phyloP scores from a whole-genome alignment of 1,284 basidiomycete genomes.

The Cutaneotrichosporon dermatis region DNA sequence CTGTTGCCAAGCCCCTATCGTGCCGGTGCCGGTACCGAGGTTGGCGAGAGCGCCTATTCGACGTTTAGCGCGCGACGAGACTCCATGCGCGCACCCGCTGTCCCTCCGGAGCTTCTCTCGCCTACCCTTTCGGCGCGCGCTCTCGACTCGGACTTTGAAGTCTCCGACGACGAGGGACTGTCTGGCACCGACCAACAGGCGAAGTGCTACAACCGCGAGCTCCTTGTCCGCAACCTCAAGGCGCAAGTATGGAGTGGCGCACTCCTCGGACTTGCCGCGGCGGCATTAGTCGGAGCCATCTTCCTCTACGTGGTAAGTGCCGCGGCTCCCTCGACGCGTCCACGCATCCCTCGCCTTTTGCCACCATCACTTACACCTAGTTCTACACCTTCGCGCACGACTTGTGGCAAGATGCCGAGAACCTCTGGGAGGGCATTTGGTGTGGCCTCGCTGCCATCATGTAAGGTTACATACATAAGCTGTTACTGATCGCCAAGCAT shows the following conservation, averaged over 20 bases:
- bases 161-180: constrained; percentile 11
- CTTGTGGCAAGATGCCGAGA: constrained; percentile 62
- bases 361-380: constrained; percentile 18
- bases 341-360: background rate
- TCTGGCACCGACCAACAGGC: no score
- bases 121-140: constrained; percentile 6
- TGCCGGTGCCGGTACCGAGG: background rate
- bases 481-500: constrained; percentile 18
- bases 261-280: constrained; percentile 62
- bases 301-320: constrained; percentile 49
- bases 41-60: constrained; percentile 5
- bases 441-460: constrained; percentile 60
- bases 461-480: constrained; percentile 15
- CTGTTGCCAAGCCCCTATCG: background rate
- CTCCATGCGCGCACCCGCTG: constrained; percentile 10
- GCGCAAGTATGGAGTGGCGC: constrained; percentile 71
- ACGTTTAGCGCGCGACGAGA: constrained; percentile 5
- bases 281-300: constrained; percentile 59
- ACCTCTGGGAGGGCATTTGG: constrained; percentile 62
- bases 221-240: constrained; percentile 28
- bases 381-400: constrained; percentile 53
- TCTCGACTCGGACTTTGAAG: constrained; percentile 11
- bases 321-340: background rate
- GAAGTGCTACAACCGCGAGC: constrained; percentile 9
- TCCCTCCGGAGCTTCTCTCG: constrained; percentile 16